Conservation (phyloP, 1,284 basidiomycete species). For the Pterulicium gracile region DNA sequence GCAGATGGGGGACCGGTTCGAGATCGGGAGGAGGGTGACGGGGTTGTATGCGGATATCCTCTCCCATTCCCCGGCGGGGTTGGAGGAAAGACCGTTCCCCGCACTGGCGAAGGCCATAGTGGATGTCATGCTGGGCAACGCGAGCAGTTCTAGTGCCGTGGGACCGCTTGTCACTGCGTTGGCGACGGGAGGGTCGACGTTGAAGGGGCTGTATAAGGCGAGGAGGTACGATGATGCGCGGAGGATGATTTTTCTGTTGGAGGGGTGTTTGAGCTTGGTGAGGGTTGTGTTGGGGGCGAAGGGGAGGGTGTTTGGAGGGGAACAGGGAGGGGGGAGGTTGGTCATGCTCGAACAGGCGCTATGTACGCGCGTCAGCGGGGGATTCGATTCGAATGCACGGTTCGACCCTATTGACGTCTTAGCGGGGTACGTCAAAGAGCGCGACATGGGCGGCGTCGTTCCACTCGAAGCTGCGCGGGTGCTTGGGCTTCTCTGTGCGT, state of each 20-base stretch:
- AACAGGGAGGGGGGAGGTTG: constrained; percentile 29
- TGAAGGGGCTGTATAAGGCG: constrained; percentile 47
- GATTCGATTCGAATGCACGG: constrained; percentile 41
- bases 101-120: constrained; percentile 50
- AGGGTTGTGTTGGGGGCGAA: constrained; percentile 56
- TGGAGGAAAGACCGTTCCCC: constrained; percentile 43
- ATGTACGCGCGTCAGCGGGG: constrained; percentile 39
- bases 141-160: constrained; percentile 65
- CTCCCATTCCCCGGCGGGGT: constrained; percentile 43
- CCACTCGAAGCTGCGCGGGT: constrained; percentile 57
- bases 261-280: constrained; percentile 52
- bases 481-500: constrained; percentile 55
- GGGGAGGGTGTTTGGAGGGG: constrained; percentile 22
- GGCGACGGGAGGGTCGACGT: constrained; percentile 45
- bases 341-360: constrained; percentile 68
- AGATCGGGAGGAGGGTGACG: constrained; percentile 62
- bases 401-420: constrained; percentile 65
- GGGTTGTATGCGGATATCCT: constrained; percentile 59
- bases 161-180: constrained; percentile 65
- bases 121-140: constrained; percentile 57
- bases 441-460: constrained; percentile 45
- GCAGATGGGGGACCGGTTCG: constrained; percentile 69
- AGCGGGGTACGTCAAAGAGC: constrained; percentile 49
- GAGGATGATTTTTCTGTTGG: constrained; percentile 57
- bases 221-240: constrained; percentile 61